These are phyloP conservation scores for Jamesozyma jinghongensis DNA, from an alignment of 805 yeast genomes.

Conservation along the genomic window DNA sequence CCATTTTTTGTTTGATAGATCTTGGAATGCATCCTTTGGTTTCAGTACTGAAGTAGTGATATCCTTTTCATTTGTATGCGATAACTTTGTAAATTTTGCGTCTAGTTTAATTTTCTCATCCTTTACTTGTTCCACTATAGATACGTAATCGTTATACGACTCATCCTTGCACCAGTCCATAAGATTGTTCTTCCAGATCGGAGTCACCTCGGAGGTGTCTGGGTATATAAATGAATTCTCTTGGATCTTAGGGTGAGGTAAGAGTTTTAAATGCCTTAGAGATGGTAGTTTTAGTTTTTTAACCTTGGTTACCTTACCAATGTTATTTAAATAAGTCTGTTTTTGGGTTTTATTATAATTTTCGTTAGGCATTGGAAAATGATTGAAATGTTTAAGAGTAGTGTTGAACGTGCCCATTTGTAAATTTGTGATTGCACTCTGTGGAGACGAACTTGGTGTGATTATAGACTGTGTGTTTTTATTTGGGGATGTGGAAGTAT, in stretches of 20 bases:
- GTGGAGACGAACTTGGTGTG: constrained; percentile 24
- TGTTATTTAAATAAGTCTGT: neutral
- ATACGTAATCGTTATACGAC: constrained; percentile 24
- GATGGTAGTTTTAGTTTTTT: constrained; percentile 19
- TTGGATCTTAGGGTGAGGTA: constrained; percentile 25
- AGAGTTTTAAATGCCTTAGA: constrained; percentile 24
- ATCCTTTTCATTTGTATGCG: neutral
- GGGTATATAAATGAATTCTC: constrained; percentile 28
- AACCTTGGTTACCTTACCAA: neutral
- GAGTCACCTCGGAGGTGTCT: constrained; percentile 28
- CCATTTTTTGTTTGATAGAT: constrained; percentile 11
- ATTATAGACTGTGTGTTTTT: constrained; percentile 1
- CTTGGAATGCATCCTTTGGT: constrained; percentile 25
- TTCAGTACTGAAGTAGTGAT: constrained; percentile 22
- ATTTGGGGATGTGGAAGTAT: too few relatives aligned
- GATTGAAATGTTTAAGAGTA: constrained; percentile 1
- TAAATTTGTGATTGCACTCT: constrained; percentile 1
- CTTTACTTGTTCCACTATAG: constrained; percentile 9
- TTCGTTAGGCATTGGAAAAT: constrained; percentile 2
- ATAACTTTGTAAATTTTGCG: constrained; percentile 1
- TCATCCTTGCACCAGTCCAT: constrained; percentile 29
- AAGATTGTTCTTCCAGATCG: constrained; percentile 27
- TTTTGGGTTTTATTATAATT: constrained; percentile 1
- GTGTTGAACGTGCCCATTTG: neutral
- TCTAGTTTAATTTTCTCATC: constrained; percentile 1